Evolutionary conservation across 2,329 filamentous ascomycete genomes (phyloP).

Genomic region (Aspergillus neoniger): DNA sequence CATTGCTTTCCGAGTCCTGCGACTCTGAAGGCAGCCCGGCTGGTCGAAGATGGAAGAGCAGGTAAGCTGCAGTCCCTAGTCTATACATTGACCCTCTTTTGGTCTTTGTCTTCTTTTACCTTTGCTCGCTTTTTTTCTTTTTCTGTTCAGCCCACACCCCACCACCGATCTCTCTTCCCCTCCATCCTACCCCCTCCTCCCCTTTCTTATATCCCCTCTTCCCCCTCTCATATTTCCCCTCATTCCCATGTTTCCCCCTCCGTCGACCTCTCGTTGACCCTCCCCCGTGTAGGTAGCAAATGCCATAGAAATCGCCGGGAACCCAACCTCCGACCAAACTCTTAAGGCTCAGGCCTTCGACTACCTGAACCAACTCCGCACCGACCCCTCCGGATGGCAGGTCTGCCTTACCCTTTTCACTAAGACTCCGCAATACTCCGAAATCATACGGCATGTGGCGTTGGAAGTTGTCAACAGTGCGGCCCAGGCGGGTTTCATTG

Average conservation of each 20-base stretch:
- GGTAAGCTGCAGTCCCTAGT: conserved; percentile 31
- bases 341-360: conserved; percentile 74
- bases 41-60: conserved; percentile 50
- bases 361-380: conserved; percentile 69
- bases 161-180: conserved; percentile 10
- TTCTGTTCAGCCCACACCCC: conserved; percentile 4
- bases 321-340: conserved; percentile 71
- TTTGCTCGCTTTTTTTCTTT: conserved; percentile 8
- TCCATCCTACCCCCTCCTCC: conserved; percentile 18
- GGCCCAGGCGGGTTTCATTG: conserved; percentile 76
- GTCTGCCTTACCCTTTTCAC: conserved; percentile 84
- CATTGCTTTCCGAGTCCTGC: conserved; percentile 9
- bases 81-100: conserved; percentile 5
- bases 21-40: conserved; percentile 35
- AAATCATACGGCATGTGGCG: conserved; percentile 84
- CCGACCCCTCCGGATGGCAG: conserved; percentile 86
- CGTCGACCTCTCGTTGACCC: background rate
- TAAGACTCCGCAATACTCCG: conserved; percentile 71
- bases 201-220: conserved; percentile 7
- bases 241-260: conserved; percentile 7
- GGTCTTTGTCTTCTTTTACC: background rate
- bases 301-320: conserved; percentile 91
- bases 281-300: conserved; percentile 71
- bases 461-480: conserved; percentile 93
- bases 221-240: conserved; percentile 25